These are phyloP conservation scores for Didymellaceae sp. DNA, from an alignment of 2,329 filamentous ascomycete genomes.

Conservation along the genomic window DNA sequence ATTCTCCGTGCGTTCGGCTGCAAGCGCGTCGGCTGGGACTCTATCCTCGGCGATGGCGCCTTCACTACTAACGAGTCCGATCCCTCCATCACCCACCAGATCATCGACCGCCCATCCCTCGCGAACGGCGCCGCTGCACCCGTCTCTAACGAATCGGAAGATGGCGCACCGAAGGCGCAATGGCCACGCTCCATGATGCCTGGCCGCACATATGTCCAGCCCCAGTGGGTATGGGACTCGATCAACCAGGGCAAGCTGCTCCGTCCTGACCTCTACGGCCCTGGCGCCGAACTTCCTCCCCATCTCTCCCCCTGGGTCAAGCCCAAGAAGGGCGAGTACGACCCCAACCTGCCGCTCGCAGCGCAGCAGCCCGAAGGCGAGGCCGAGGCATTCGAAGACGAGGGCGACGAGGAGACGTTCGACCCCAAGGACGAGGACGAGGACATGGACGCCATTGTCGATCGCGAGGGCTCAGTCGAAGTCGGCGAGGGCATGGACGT, in stretches of 20 bases:
- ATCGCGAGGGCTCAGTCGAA: constrained; percentile 54
- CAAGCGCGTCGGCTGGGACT: constrained; percentile 94
- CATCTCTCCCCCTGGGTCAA: constrained; percentile 97
- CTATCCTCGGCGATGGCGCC: constrained; percentile 85
- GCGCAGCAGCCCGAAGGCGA: constrained; percentile 90
- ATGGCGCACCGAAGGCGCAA: constrained; percentile 57
- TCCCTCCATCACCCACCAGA: constrained; percentile 90
- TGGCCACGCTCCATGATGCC: constrained; percentile 76
- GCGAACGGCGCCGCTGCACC: constrained; percentile 51
- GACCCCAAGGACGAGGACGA: constrained; percentile 48
- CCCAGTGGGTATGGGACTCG: constrained; percentile 98
- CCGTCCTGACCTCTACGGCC: constrained; percentile 84
- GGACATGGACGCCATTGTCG: constrained; percentile 40
- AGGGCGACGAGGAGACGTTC: constrained; percentile 51
- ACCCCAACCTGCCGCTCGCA: constrained; percentile 83
- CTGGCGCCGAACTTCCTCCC: constrained; percentile 86
- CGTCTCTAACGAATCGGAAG: constrained; percentile 56
- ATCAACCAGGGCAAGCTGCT: constrained; percentile 91
- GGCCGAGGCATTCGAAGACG: constrained; percentile 73
- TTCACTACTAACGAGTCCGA: constrained; percentile 91
- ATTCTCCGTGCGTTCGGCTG: constrained; percentile 93
- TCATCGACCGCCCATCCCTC: constrained; percentile 86
- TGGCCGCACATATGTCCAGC: constrained; percentile 92
- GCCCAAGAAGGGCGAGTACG: constrained; percentile 83
- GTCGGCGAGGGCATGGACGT: constrained; percentile 58